A percentile compares a stretch with the other conserved stretches of the same genome.
Conservation (phyloP, 768 basidiomycete species). For the Chalciporus chontae region DNA sequence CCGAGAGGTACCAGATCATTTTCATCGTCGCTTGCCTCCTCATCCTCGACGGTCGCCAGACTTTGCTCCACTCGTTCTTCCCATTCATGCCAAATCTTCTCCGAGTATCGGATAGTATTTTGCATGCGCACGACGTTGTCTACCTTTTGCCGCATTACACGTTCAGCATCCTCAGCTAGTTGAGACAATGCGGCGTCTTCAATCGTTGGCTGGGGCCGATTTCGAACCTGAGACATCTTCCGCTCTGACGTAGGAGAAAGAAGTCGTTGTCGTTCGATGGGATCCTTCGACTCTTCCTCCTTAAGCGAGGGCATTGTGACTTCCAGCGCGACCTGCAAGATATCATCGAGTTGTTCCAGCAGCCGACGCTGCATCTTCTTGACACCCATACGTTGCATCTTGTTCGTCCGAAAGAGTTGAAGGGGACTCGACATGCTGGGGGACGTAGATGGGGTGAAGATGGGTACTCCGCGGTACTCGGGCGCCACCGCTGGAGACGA, state of each 20-base stretch:
- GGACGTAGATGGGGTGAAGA: conserved; percentile 70
- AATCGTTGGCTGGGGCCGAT: conserved; percentile 82
- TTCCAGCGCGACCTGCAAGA: conserved; percentile 73
- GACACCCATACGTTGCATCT: conserved; percentile 75
- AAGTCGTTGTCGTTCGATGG: conserved; percentile 88
- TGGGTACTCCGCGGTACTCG: conserved; percentile 87
- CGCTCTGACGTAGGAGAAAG: conserved; percentile 88
- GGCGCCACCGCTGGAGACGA: conserved; percentile 63
- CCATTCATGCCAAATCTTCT: conserved; percentile 98
- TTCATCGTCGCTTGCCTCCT: conserved; percentile 47
- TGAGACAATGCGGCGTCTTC: conserved; percentile 83
- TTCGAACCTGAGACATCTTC: conserved; percentile 77
- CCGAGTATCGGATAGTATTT: conserved; percentile 94
- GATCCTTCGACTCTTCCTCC: conserved; percentile 88
- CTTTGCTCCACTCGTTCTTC: conserved; percentile 79
- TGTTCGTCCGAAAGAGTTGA: conserved; percentile 70
- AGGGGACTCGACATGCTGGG: conserved; percentile 72
- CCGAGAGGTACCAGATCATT: conserved; percentile 36
- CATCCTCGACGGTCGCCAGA: conserved; percentile 54
- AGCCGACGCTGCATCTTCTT: conserved; percentile 80
- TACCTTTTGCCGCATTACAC: conserved; percentile 88
- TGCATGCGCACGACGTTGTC: conserved; percentile 95
- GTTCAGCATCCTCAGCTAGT: conserved; percentile 83
- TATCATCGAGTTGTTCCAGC: conserved; percentile 83
- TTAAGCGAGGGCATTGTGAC: conserved; percentile 85